phyloP scores from a whole-genome alignment of 768 basidiomycete genomes.

The Leccinum fibrillosum region DNA sequence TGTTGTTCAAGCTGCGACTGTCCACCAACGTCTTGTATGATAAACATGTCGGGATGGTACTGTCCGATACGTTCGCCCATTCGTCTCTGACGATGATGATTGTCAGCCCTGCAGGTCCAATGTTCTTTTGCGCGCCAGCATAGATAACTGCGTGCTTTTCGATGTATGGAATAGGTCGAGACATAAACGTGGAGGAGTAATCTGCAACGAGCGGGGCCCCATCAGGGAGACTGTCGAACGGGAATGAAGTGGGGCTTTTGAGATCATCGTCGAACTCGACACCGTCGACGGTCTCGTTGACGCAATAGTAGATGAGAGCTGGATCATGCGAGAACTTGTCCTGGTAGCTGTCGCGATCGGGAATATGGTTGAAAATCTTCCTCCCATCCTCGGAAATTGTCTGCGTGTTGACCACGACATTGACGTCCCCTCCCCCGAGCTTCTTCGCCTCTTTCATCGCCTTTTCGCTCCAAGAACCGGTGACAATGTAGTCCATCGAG shows the following conservation, averaged over 20 bases:
- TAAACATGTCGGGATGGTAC: conserved; percentile 77
- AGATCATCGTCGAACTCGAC: conserved; percentile 74
- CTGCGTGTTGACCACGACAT: conserved; percentile 72
- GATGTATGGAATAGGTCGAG: conserved; percentile 82
- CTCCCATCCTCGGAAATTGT: conserved; percentile 54
- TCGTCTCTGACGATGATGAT: conserved; percentile 94
- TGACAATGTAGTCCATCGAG: conserved; percentile 83
- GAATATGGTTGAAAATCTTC: conserved; percentile 76
- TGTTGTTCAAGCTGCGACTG: conserved; percentile 81
- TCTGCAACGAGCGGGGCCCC: conserved; percentile 84
- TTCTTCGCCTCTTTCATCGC: conserved; percentile 80
- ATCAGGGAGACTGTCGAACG: conserved; percentile 68
- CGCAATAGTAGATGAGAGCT: conserved; percentile 96
- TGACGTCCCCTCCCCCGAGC: conserved; percentile 55
- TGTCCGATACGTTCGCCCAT: conserved; percentile 64
- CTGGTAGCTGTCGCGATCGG: conserved; percentile 64
- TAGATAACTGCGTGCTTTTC: conserved; percentile 92
- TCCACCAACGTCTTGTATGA: conserved; percentile 83
- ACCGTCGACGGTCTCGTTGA: conserved; percentile 98
- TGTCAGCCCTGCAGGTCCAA: conserved; percentile 91
- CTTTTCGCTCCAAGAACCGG: conserved; percentile 89
- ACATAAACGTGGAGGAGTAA: conserved; percentile 97
- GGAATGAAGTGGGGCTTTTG: conserved; percentile 65
- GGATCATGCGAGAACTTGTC: conserved; percentile 68
- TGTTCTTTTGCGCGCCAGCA: conserved; percentile 97